These are phyloP conservation scores for Aspergillus carlsbadensis DNA, from an alignment of 495 filamentous ascomycete species.

Conservation along the genomic window DNA sequence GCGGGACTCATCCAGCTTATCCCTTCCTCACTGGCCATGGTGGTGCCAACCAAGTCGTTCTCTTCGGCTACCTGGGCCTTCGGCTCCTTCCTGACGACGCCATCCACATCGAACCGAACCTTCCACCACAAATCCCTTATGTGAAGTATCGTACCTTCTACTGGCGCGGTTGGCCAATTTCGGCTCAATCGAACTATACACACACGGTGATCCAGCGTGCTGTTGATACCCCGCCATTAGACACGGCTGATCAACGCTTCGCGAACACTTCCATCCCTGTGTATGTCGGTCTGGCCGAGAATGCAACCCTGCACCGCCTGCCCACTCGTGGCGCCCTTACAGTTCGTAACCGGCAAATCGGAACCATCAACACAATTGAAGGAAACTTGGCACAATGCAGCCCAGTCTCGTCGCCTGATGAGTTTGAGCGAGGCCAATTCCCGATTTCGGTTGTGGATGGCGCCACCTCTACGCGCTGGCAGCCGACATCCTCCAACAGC, in stretches of 20 bases:
- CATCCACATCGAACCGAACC: constrained; percentile 56
- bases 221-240: constrained; percentile 26
- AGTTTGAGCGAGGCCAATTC: constrained; percentile 67
- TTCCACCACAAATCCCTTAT: constrained; percentile 61
- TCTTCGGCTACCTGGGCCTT: constrained; percentile 63
- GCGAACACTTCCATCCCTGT: constrained; percentile 52
- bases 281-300: constrained; percentile 36
- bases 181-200: constrained; percentile 60
- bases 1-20: constrained; percentile 63
- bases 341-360: constrained; percentile 58
- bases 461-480: constrained; percentile 69
- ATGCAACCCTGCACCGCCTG: constrained; percentile 47
- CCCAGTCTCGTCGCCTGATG: constrained; percentile 46
- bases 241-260: constrained; percentile 47
- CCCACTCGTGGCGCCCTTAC: constrained; percentile 50
- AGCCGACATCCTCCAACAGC: constrained; percentile 53
- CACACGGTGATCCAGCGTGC: constrained; percentile 62
- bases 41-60: constrained; percentile 59
- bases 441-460: constrained; percentile 71
- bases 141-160: constrained; percentile 67
- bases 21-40: constrained; percentile 69
- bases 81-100: constrained; percentile 50
- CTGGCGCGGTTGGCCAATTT: constrained; percentile 66
- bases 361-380: constrained; percentile 43
- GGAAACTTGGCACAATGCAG: constrained; percentile 70